Conservation (phyloP, 2,329 filamentous ascomycete species). For the Diplodia sapinea region DNA sequence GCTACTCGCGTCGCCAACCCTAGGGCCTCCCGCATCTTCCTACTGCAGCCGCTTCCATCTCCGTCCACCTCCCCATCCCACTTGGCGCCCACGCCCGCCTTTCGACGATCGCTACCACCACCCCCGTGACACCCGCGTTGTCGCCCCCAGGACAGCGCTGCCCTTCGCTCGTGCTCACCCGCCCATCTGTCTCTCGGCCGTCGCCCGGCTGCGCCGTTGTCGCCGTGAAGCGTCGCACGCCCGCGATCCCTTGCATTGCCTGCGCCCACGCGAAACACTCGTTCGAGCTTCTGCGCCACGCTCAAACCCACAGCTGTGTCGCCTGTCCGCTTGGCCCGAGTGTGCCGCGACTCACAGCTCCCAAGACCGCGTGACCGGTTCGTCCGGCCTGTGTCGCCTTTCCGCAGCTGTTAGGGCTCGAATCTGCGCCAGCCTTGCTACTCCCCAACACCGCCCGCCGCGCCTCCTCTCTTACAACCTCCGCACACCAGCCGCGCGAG, state of each 20-base stretch:
- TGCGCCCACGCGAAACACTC: conserved; percentile 30
- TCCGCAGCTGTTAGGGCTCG: conserved; percentile 22
- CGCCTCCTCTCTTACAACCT: conserved; percentile 21
- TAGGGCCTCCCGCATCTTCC: conserved; percentile 26
- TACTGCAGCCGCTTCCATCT: conserved; percentile 23
- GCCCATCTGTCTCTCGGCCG: neutral
- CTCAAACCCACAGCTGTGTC: conserved; percentile 25
- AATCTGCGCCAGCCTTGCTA: conserved; percentile 11
- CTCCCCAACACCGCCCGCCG: conserved; percentile 15
- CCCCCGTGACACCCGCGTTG: conserved; percentile 18
- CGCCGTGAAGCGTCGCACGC: conserved; percentile 10
- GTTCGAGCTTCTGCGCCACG: conserved; percentile 31
- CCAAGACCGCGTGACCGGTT: conserved; percentile 19
- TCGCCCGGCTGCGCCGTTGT: conserved; percentile 3
- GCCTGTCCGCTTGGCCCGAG: conserved; percentile 28
- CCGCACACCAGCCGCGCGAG: conserved; percentile 30
- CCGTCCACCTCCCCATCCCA: conserved; percentile 25
- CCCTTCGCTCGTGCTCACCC: conserved; percentile 19
- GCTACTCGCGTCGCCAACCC: conserved; percentile 23
- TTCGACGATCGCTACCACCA: conserved; percentile 30
- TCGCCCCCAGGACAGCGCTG: conserved; percentile 7
- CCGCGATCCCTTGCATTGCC: conserved; percentile 31
- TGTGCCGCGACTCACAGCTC: conserved; percentile 28
- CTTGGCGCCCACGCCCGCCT: conserved; percentile 12
- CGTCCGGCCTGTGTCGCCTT: conserved; percentile 23